Evolutionary conservation across 2,329 filamentous ascomycete genomes (phyloP).

Genomic region (Penicillium nordicum): DNA sequence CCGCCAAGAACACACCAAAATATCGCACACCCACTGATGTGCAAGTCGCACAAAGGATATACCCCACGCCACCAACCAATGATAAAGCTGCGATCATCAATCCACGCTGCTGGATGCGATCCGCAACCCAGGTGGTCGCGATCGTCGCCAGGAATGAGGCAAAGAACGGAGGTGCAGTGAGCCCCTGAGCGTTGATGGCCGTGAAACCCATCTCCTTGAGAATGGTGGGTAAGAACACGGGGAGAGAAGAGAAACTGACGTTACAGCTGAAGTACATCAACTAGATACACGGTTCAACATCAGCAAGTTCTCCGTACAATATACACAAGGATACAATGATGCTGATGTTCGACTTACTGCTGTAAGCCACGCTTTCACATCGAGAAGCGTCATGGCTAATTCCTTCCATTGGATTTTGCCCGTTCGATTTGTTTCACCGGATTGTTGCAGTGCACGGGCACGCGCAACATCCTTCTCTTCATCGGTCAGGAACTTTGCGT

Average conservation of each 20-base stretch:
- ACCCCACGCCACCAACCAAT: constrained; percentile 58
- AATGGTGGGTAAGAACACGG: constrained; percentile 63
- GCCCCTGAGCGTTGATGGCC: constrained; percentile 64
- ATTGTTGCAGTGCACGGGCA: constrained; percentile 52
- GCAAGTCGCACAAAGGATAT: constrained; percentile 61
- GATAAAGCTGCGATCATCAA: constrained; percentile 57
- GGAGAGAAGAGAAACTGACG: constrained; percentile 63
- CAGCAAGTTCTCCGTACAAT: not conserved
- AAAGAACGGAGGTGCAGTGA: constrained; percentile 69
- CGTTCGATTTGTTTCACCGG: constrained; percentile 46
- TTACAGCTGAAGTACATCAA: constrained; percentile 60
- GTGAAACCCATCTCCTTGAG: constrained; percentile 66
- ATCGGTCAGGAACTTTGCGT: constrained; percentile 54
- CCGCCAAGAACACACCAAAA: constrained; percentile 53
- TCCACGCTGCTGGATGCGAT: constrained; percentile 62
- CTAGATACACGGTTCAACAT: constrained; percentile 15
- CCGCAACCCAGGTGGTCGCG: constrained; percentile 60
- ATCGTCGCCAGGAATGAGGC: constrained; percentile 63
- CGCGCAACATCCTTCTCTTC: constrained; percentile 59
- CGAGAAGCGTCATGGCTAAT: constrained; percentile 44
- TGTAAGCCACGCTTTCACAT: constrained; percentile 49
- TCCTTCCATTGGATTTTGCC: constrained; percentile 47
- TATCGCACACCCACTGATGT: constrained; percentile 51
- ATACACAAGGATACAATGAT: not conserved
- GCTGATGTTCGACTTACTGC: constrained; percentile 33